phyloP scores from a whole-genome alignment of 202 grass and related monocot genomes.

The Eragrostis tef region DNA sequence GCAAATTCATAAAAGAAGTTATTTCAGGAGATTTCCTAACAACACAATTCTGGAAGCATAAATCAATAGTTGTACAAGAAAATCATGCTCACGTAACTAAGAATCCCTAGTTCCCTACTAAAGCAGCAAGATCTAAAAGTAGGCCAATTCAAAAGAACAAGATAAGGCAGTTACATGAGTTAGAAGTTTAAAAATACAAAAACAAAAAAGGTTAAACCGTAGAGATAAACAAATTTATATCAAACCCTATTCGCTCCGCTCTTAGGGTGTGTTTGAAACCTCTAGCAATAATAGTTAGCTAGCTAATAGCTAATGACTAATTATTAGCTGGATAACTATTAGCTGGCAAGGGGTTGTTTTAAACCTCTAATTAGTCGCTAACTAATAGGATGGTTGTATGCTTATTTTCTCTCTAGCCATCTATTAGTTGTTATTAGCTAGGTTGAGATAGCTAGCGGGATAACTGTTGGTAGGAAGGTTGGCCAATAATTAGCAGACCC shows the following conservation, averaged over 20 bases:
- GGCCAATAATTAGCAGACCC: too few relatives aligned
- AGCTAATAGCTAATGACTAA: too few relatives aligned
- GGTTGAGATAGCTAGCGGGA: too few relatives aligned
- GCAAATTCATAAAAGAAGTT: slow-evolving; percentile 37
- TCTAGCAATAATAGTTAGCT: too few relatives aligned
- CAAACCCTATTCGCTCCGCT: neutral
- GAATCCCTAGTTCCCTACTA: neutral
- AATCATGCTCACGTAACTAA: slow-evolving; percentile 11
- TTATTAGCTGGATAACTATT: too few relatives aligned
- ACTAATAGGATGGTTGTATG: too few relatives aligned
- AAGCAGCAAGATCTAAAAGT: slow-evolving; percentile 1
- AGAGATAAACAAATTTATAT: neutral
- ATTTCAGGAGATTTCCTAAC: neutral
- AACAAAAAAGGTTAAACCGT: neutral
- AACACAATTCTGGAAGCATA: neutral
- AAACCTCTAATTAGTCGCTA: too few relatives aligned
- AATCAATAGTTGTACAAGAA: neutral
- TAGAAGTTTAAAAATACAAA: neutral
- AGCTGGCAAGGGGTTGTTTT: too few relatives aligned
- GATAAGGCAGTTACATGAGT: neutral
- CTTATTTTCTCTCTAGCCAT: too few relatives aligned
- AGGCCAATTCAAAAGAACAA: slow-evolving; percentile 1
- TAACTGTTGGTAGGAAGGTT: too few relatives aligned
- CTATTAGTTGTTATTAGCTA: too few relatives aligned
- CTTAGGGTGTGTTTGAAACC: neutral